These are phyloP conservation scores for Pugionium cornutum DNA, from an alignment of 345 rosid genomes.

Conservation along the genomic window DNA sequence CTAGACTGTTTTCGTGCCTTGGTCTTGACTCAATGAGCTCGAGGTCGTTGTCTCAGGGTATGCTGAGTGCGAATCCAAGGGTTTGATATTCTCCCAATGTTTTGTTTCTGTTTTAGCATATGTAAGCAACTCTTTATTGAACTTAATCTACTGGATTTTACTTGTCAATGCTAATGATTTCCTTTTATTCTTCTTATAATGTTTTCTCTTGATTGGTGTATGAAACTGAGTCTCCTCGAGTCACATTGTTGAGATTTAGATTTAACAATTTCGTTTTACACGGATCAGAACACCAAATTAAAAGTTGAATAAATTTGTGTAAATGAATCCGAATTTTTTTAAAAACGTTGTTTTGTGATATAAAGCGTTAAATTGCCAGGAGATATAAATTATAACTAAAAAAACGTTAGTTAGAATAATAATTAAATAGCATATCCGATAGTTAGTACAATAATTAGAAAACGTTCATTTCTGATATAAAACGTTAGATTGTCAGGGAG, in stretches of 20 bases:
- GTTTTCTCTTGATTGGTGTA: slow-evolving; percentile 12
- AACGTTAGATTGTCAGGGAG: slow-evolving; percentile 13
- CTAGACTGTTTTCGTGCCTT: slow-evolving; percentile 76
- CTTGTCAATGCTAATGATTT: not conserved
- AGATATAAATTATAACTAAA: no score
- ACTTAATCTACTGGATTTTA: not conserved
- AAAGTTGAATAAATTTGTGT: no score
- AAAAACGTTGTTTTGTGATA: no score
- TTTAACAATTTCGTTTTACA: no score
- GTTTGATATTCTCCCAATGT: slow-evolving; percentile 62
- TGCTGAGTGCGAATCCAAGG: slow-evolving; percentile 77
- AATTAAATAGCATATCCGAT: no score
- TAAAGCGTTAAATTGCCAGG: no score
- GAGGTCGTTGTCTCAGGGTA: slow-evolving; percentile 93
- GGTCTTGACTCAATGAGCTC: slow-evolving; percentile 65
- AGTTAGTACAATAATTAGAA: no score
- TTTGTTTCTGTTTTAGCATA: slow-evolving; percentile 39
- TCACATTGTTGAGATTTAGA: not conserved
- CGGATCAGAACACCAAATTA: no score
- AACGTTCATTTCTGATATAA: no score
- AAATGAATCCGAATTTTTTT: no score
- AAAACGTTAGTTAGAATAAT: no score
- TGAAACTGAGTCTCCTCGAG: not conserved
- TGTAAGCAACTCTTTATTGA: slow-evolving; percentile 48
- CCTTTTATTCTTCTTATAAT: not conserved